phyloP scores from a whole-genome alignment of 805 yeast genomes.

The Metschnikowia matae region DNA sequence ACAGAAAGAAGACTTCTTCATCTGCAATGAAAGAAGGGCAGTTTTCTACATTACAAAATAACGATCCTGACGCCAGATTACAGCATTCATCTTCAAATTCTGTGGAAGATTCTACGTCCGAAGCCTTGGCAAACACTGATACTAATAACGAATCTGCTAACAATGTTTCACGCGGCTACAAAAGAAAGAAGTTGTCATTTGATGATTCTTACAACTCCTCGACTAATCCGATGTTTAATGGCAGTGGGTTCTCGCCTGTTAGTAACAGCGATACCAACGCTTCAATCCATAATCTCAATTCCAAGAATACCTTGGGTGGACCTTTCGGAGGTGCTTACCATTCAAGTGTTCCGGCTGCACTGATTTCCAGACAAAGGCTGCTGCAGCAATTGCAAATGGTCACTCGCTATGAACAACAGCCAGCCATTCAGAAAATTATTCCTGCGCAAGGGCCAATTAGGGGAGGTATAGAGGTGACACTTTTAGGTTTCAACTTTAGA shows the following conservation, averaged over 20 bases:
- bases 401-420: constrained; percentile 12
- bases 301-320: constrained; percentile 5
- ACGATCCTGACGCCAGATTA: constrained; percentile 14
- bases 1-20: constrained; percentile 69
- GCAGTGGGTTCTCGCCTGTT: constrained; percentile 43
- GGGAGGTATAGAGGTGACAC: constrained; percentile 94
- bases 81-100: constrained; percentile 48
- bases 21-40: constrained; percentile 14
- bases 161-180: constrained; percentile 30
- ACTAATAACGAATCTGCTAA: constrained; percentile 23
- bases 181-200: constrained; percentile 47
- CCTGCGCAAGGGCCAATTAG: constrained; percentile 95
- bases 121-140: constrained; percentile 42
- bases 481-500: constrained; percentile 81
- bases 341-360: constrained; percentile 1
- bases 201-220: constrained; percentile 39
- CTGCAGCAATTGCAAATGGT: constrained; percentile 15
- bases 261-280: constrained; percentile 44
- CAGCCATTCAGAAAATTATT: constrained; percentile 70
- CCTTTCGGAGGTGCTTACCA: constrained; percentile 3
- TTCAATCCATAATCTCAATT: constrained; percentile 17
- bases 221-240: constrained; percentile 37
- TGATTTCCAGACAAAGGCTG: constrained; percentile 16
- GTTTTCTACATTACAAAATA: constrained; percentile 29
- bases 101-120: constrained; percentile 57